Evolutionary conservation across 352 stramenopile species (phyloP), one percentile per base, ranked within the genome.

Genomic region (Pilasporangium apinafurcum): DNA sequence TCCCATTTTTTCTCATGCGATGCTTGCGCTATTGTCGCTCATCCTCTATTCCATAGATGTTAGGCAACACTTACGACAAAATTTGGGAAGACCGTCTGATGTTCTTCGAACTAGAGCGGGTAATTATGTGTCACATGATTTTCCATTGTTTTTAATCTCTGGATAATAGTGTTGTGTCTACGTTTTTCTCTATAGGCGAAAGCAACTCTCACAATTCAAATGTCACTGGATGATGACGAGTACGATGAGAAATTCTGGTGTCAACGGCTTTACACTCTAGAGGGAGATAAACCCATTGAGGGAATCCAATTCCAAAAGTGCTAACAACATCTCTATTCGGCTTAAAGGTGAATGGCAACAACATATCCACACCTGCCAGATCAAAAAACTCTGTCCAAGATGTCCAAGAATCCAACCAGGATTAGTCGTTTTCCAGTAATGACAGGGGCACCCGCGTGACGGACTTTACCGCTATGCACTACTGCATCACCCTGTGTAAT

Each of bases 351-450:
- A 25, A 24, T 38, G 20, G 3, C 36, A 42, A 14, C 36, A 5
- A 26, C 2, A 14, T 34, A 12, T 34, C 10, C 42, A 3, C 27
- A 3, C 14, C 13, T 20, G 14, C 25, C 12, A 9, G 40, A 22
- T 58, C 39, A 67, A 16, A 67, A 68, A 13, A 75, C 45, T 26
- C 56, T 56, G 34, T 86, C 64, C 12, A 75, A 59, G 24, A 97
- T 62, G 51, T 96, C 83, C 2, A 98, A 70, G 60, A 98, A 98
- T 0, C 83, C 93, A 17, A 98, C 91, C 43, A 98, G 65, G 29
- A 98, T 89, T 31, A 91, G 73, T 8, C 93, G 76, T 27, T 77
- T 65, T 8, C 93, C 93, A 5, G 54, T 56, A 1, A 86, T 82
- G 21, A 98, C 83, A 0, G 77, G 61, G 29, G 92, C 74, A 5